A percentile compares a stretch with the other conserved stretches of the same genome.
phyloP scores from a whole-genome alignment of 805 yeast species.

The Saturnispora gosingensis region DNA sequence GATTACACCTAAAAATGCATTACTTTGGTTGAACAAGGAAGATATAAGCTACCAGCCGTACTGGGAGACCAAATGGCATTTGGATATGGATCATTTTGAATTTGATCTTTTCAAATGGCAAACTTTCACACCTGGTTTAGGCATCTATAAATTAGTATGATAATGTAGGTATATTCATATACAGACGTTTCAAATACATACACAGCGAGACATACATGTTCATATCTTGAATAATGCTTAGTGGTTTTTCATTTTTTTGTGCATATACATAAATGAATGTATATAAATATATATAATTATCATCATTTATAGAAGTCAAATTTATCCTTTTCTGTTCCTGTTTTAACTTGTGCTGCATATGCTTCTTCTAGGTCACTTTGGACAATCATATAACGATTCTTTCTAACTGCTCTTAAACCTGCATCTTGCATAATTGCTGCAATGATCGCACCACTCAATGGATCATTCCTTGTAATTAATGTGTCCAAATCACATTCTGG shows the following conservation, averaged over 20 bases:
- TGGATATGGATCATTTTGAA: slow-evolving; percentile 72
- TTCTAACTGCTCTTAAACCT: slow-evolving; percentile 96
- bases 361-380: slow-evolving; percentile 98
- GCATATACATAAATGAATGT: not conserved
- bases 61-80: slow-evolving; percentile 39
- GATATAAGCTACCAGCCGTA: slow-evolving; percentile 4
- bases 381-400: slow-evolving; percentile 91
- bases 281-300: not conserved
- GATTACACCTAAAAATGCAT: slow-evolving; percentile 25
- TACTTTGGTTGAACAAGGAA: slow-evolving; percentile 10
- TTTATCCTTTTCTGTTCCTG: slow-evolving; percentile 92
- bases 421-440: slow-evolving; percentile 99
- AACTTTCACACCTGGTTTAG: slow-evolving; percentile 56
- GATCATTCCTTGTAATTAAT: slow-evolving; percentile 89
- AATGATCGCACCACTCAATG: slow-evolving; percentile 92
- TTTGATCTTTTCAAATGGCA: slow-evolving; percentile 28
- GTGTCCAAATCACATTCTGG: slow-evolving; percentile 97
- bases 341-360: slow-evolving; percentile 90
- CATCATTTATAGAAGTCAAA: slow-evolving; percentile 90
- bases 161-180: not conserved
- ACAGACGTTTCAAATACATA: not conserved
- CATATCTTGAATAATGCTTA: too few relatives aligned
- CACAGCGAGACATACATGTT: not conserved
- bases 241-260: not conserved
- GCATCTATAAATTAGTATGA: slow-evolving; percentile 33